Conservation (phyloP, 2,329 filamentous ascomycete species). For the Colletotrichum sp. region DNA sequence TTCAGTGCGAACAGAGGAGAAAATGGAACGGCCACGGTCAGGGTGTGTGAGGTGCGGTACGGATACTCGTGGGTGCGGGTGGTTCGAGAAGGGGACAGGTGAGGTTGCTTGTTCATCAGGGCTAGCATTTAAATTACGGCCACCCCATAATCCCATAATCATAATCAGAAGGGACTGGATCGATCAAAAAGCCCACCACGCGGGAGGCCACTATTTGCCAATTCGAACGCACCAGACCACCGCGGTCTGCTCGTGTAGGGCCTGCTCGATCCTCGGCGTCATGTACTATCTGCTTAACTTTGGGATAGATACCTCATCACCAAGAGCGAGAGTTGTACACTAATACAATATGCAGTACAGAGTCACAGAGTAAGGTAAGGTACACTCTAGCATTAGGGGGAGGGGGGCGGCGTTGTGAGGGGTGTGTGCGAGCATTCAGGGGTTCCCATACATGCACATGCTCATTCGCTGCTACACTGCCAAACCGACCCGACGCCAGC, state of each 20-base stretch:
- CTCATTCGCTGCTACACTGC: neutral
- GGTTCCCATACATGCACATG: conserved; percentile 19
- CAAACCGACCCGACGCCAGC: conserved; percentile 6
- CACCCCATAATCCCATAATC: conserved; percentile 18
- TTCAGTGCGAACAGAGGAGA: neutral
- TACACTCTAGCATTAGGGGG: neutral
- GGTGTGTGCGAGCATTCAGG: conserved; percentile 8
- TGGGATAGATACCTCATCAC: neutral
- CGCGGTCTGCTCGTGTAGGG: neutral
- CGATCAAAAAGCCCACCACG: conserved; percentile 8
- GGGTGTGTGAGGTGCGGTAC: neutral
- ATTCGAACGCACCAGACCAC: neutral
- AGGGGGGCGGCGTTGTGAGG: neutral
- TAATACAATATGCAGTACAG: neutral
- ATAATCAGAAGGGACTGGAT: conserved; percentile 12
- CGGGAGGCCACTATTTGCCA: conserved; percentile 10
- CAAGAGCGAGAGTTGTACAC: neutral
- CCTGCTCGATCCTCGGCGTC: neutral
- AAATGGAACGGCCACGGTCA: neutral
- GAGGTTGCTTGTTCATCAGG: conserved; percentile 17
- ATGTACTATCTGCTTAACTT: neutral
- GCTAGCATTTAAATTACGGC: conserved; percentile 22
- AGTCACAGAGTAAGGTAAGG: neutral
- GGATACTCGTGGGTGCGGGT: neutral
- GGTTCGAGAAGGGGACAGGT: conserved; percentile 17